Evolutionary conservation across 176 grass and related monocot genomes (phyloP), one percentile per base, ranked within the genome.

Genomic region (Avena eriantha): DNA sequence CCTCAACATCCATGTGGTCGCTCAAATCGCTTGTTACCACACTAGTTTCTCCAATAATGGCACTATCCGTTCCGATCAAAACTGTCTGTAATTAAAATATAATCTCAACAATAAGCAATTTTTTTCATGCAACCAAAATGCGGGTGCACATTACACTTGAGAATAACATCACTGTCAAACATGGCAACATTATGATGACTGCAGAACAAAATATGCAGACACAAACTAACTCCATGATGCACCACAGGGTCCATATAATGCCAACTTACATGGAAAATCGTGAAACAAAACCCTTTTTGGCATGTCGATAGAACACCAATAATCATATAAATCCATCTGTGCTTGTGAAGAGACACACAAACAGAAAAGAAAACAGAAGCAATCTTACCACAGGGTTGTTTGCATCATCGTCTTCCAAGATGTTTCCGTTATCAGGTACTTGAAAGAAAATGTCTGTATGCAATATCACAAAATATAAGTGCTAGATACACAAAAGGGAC

Each of bases 381-480:
- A 22, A 86, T 80, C 90, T 91, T 88, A 98, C 97, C 90, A 90
- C 97, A 69, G 88, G 90, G 76, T 90, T 94, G 85, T 94, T 86
- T 67, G 84, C 88, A 83, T 78, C 81, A 81, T 35, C 92, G 90
- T 98, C 88, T 80, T 90, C 86, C 90, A 96, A 83, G 68, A 98
- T 89, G 86, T 93, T 95, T 80, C 84, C 90, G 7, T 89, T 80
- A 60, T 98, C 88, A 76, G 92, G 94, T 87, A 98, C 90, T 86
- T 94, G 88, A 90, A 98, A 96, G 77, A 96, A 93, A 53, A 98
- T 92, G 77, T 93, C 97, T 98, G 90, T 69, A 84, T 50, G 79
- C 34, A 84, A 87, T 61, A 59, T 60, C n/a, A 53, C 10, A 57
- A 53, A 45, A 55, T 19, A 1, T 86, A 61, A 45, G 47, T 65